Percentiles rank a stretch among this genome's conserved stretches.
These are phyloP conservation scores for Chlorella sp. DNA, from an alignment of 139 green algal genomes.

Conservation along the genomic window DNA sequence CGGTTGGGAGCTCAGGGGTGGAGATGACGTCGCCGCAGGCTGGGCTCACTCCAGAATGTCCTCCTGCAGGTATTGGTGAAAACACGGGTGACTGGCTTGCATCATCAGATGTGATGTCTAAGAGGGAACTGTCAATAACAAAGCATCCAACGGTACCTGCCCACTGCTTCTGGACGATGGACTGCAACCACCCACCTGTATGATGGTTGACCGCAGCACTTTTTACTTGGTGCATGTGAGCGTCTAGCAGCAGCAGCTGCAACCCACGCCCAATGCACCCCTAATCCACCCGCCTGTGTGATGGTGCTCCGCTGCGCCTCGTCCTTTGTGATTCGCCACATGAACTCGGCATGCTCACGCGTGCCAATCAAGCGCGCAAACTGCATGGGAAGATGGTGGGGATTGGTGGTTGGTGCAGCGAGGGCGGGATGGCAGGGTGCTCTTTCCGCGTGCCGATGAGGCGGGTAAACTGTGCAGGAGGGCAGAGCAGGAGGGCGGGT, in stretches of 20 bases:
- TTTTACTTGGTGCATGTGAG: background rate
- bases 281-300: too few relatives aligned
- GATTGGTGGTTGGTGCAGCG: too few relatives aligned
- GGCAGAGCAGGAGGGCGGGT: too few relatives aligned
- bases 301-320: conserved; percentile 69
- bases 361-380: conserved; percentile 68
- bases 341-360: conserved; percentile 73
- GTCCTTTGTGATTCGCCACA: conserved; percentile 92
- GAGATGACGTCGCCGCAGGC: too few relatives aligned
- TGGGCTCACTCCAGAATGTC: conserved; percentile 20
- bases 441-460: too few relatives aligned
- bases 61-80: background rate
- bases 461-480: too few relatives aligned
- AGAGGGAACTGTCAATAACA: too few relatives aligned
- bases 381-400: background rate
- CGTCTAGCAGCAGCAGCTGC: too few relatives aligned
- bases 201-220: background rate
- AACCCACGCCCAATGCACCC: too few relatives aligned
- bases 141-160: background rate
- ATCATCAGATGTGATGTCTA: too few relatives aligned
- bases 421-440: too few relatives aligned
- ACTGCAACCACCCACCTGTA: background rate
- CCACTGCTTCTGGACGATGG: background rate
- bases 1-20: too few relatives aligned
- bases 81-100: background rate